Conservation (phyloP, 257 asterid species). For the Scutellaria barbata region DNA sequence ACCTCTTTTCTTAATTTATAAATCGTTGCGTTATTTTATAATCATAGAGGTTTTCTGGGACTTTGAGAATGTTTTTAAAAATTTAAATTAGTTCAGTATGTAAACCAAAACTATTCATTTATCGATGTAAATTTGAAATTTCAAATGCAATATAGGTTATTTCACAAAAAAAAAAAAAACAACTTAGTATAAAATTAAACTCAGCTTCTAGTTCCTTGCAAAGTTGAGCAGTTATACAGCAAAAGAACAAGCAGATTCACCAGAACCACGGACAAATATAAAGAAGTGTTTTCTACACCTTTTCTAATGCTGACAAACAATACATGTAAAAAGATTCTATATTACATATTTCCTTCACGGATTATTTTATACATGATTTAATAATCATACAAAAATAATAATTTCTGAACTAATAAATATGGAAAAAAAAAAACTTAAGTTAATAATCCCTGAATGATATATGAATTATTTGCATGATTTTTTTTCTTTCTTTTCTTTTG, state of each 20-base stretch:
- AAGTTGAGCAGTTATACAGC: conserved; percentile 12
- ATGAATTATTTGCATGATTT: too few species aligned
- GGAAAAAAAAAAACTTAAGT: too few species aligned
- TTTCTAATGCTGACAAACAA: neutral
- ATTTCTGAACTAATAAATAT: too few species aligned
- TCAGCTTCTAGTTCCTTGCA: conserved; percentile 6
- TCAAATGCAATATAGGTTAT: conserved; percentile 3
- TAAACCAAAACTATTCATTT: conserved; percentile 31
- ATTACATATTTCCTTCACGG: too few species aligned
- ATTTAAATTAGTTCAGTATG: neutral
- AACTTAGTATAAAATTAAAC: neutral
- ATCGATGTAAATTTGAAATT: conserved; percentile 42
- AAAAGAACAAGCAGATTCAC: conserved; percentile 21
- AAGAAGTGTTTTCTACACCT: too few species aligned
- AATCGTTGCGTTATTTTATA: neutral
- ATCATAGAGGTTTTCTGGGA: conserved; percentile 4
- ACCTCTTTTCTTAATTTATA: neutral
- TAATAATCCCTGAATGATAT: too few species aligned
- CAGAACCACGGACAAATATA: conserved; percentile 18
- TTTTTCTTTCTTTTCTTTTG: too few species aligned
- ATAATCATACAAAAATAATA: too few species aligned
- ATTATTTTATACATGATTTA: too few species aligned
- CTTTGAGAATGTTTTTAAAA: conserved; percentile 18
- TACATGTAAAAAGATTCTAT: neutral
- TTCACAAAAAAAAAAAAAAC: neutral